phyloP scores from a whole-genome alignment of 192 early-diverging fungal genomes.

The Mortierella antarctica region DNA sequence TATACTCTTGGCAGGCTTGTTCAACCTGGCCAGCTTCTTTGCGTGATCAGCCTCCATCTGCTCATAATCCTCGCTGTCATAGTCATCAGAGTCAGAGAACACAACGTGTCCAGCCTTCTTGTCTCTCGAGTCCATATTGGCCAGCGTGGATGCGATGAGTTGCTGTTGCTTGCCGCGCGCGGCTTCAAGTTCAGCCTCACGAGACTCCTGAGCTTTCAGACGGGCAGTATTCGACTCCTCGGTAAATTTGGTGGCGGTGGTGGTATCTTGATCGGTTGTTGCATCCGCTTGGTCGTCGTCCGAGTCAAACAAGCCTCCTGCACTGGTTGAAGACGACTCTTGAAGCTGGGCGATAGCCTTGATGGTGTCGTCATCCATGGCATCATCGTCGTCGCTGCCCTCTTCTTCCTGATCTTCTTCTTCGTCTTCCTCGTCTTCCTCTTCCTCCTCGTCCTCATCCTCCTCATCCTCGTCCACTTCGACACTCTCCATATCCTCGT shows the following conservation, averaged over 20 bases:
- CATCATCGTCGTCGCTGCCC: constrained; percentile 34
- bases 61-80: constrained; percentile 43
- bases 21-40: constrained; percentile 31
- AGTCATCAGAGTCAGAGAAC: constrained; percentile 47
- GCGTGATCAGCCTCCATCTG: constrained; percentile 42
- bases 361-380: constrained; percentile 45
- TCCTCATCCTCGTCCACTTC: constrained; percentile 20
- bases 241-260: constrained; percentile 13
- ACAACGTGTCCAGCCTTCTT: constrained; percentile 50
- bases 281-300: constrained; percentile 27
- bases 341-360: constrained; percentile 39
- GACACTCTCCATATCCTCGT: constrained; percentile 32
- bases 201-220: constrained; percentile 38
- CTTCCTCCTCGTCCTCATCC: constrained; percentile 8
- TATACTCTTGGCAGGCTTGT: constrained; percentile 45
- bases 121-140: constrained; percentile 47
- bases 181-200: constrained; percentile 30
- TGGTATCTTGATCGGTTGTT: constrained; percentile 2
- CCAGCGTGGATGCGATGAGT: constrained; percentile 42
- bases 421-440: constrained; percentile 21
- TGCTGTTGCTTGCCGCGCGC: constrained; percentile 38
- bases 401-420: constrained; percentile 39
- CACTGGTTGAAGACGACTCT: constrained; percentile 9
- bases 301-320: constrained; percentile 44
- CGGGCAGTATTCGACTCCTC: constrained; percentile 49